phyloP scores from a whole-genome alignment of 164 flowering plant species.

The Cinnamomum micranthum region DNA sequence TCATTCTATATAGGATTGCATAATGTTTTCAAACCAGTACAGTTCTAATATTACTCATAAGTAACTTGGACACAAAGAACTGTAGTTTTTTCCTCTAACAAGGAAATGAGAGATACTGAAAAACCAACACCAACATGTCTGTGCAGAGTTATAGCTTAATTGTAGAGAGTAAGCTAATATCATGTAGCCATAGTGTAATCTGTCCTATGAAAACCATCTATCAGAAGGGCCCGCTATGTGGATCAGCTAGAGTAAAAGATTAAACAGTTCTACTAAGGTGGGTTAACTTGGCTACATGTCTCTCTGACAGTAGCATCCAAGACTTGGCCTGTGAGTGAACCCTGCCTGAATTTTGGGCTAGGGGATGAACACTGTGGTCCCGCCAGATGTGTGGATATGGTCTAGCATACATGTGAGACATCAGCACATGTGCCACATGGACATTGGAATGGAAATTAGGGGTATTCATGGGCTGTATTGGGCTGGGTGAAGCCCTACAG shows the following conservation, averaged over 20 bases:
- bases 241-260: not conserved
- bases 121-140: not conserved
- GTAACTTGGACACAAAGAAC: not conserved
- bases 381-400: not conserved
- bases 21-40: not conserved
- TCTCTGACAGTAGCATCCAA: too few species aligned
- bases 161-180: not conserved
- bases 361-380: not conserved
- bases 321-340: not conserved
- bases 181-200: not conserved
- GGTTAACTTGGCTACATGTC: too few species aligned
- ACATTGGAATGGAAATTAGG: not conserved
- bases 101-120: not conserved
- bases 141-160: not conserved
- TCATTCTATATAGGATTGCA: conserved; percentile 18
- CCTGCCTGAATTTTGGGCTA: not conserved
- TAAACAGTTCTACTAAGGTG: too few species aligned
- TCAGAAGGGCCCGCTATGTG: not conserved
- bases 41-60: not conserved
- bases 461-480: too few species aligned
- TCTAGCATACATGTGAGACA: not conserved
- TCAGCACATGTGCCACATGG: not conserved
- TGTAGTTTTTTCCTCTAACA: not conserved
- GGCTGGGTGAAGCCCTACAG: too few species aligned
- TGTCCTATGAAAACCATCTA: not conserved